A percentile compares a stretch with the other conserved stretches of the same genome.
Evolutionary conservation across 176 grass and related monocot species (phyloP).

Genomic region (Eragrostis nindensis): DNA sequence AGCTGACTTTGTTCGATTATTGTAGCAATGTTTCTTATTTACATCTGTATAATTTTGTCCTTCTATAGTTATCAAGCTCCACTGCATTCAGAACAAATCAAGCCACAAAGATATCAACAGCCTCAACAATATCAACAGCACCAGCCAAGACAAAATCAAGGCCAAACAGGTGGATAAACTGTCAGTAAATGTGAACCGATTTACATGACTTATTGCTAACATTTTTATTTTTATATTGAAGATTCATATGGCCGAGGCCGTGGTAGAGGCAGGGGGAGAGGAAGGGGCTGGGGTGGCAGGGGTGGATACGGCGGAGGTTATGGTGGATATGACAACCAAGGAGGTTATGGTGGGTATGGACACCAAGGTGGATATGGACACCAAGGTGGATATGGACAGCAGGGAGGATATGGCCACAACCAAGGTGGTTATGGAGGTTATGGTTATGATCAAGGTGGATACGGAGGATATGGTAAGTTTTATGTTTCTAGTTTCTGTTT

Average conservation of each 20-base stretch:
- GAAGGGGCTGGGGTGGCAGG: constrained; percentile 64
- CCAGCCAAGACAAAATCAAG: constrained; percentile 74
- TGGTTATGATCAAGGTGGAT: constrained; percentile 84
- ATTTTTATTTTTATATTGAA: constrained; percentile 42
- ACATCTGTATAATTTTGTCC: neutral
- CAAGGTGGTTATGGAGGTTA: constrained; percentile 77
- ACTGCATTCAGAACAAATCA: constrained; percentile 59
- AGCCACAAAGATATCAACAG: constrained; percentile 75
- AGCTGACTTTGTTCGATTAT: neutral
- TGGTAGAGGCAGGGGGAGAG: constrained; percentile 74
- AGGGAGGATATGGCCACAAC: constrained; percentile 71
- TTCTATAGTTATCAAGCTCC: constrained; percentile 90
- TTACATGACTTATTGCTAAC: constrained; percentile 26
- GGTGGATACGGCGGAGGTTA: constrained; percentile 68
- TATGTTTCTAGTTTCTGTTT: neutral
- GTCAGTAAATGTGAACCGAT: neutral
- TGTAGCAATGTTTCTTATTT: neutral
- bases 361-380: constrained; percentile 73
- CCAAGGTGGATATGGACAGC: constrained; percentile 57
- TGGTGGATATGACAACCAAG: constrained; percentile 73
- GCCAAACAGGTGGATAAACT: constrained; percentile 46
- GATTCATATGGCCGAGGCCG: constrained; percentile 72
- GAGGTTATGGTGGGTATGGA: constrained; percentile 69
- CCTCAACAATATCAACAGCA: constrained; percentile 76
- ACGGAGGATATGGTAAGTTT: constrained; percentile 67